Evolutionary conservation across 345 rosid species (phyloP), one percentile per base, ranked within the genome.

Genomic region (Kernera saxatilis): DNA sequence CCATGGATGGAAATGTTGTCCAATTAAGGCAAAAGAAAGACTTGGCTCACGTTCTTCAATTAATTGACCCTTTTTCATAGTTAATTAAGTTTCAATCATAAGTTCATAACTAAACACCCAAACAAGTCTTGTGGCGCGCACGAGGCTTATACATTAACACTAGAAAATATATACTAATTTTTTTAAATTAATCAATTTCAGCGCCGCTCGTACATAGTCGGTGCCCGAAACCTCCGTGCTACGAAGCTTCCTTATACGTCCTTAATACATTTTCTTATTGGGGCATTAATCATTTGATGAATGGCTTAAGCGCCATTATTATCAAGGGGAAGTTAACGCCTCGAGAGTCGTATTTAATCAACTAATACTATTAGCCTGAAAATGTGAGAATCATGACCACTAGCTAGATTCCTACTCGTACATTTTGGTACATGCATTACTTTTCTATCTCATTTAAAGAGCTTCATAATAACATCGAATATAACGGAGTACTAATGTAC

Each of bases 181-280:
- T n/a, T n/a, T n/a, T n/a, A n/a, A n/a, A 54, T 18, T 27, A 45
- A 54, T 55, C 25, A 63, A 44, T 33, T 46, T 54, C 11, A 51
- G 69, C 74, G 78, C 74, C 78, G 78, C 43, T 52, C 50, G 64
- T 73, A 77, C 74, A 70, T 57, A 75, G 85, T 76, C 84, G 88
- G 88, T 77, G 85, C 73, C 83, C 52, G 48, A 78, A 71, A 73
- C 70, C 76, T 69, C 30, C 67, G n/a, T 56, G 63, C 36, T 51
- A 70, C 60, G 86, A 83, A 85, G 77, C 76, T 78, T 83, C 85
- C 58, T 73, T 49, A 22, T 54, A 36, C 50, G 49, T 64, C 17
- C 49, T 51, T 37, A 15, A 37, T 26, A 21, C 15, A 2, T 32
- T 41, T 37, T 12, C 49, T 23, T 15, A 44, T 46, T 39, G 8